Base-by-base conservation (phyloP, 2,329 filamentous ascomycete species). In the Nemania diffusa region DNA sequence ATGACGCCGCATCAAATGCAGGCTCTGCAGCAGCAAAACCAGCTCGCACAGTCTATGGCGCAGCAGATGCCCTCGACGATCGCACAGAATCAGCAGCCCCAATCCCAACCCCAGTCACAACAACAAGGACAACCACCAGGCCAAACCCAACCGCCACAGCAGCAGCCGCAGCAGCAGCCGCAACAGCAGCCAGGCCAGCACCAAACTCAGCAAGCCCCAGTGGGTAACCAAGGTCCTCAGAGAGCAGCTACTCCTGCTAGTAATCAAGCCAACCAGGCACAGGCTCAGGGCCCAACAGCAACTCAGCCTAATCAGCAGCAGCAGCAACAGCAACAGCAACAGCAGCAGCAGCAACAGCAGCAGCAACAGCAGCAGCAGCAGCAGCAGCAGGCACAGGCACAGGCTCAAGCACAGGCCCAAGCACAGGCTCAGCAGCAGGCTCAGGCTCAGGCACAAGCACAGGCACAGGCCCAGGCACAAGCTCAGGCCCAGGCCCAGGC, bases 1-100 rank as follows among this genome's bases (percentile, higher is more conserved):
- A 80, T 81, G 71, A 80, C 79, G 32, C 77, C 79, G 62, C 78
- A 83, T 63, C 80, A 83, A 64, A 75, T 82, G 37, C 83, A 84
- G 59, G 74, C 77, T 40, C 76, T 78, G 64, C 80, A 79, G 24
- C 55, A 57, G n/a, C 51, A 83, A 72, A 72, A 44, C 34, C 69
- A 71, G 32, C 29, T 70, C 75, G 57, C 78, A 8, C 63, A 81
- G 82, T 64, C 78, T 20, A 71, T 72, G 79, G 15, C 81, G 78
- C 75, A 80, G 9, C 79, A 81, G 68, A 67, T 69, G 64, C 64
- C 69, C 8, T 76, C 69, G 8, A 69, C 79, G 29, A 80, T 81
- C 34, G 76, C 76, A 6, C 83, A 84, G 26, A 74, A 78, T 29
- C 79, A 79, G 24, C 81, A 81, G 13, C 74, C 76, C 2, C 78